These are phyloP conservation scores for Aureobasidium sp. DNA, from an alignment of 2,329 filamentous ascomycete species.

Conservation along the genomic window DNA sequence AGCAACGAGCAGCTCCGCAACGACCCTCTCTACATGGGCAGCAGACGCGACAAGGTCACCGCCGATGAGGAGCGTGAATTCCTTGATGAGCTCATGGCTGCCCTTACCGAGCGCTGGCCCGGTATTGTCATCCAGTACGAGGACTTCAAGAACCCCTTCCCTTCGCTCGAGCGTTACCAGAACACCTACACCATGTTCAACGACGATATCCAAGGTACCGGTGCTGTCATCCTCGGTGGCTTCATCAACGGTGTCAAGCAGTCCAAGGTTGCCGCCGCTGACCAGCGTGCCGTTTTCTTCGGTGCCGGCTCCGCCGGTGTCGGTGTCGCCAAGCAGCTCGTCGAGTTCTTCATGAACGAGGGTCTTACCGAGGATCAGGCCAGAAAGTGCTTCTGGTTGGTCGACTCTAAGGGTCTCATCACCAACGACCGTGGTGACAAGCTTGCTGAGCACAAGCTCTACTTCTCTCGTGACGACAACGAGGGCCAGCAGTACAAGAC, in stretches of 20 bases:
- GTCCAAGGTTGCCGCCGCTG: conserved; percentile 73
- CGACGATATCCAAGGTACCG: conserved; percentile 83
- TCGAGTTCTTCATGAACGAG: conserved; percentile 91
- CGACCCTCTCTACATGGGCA: conserved; percentile 86
- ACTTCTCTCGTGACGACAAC: conserved; percentile 59
- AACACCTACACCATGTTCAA: conserved; percentile 93
- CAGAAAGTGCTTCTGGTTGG: conserved; percentile 88
- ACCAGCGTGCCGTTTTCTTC: conserved; percentile 93
- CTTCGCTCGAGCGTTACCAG: conserved; percentile 82
- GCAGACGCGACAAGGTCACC: conserved; percentile 71
- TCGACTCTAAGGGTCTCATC: conserved; percentile 84
- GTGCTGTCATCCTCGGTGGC: conserved; percentile 85
- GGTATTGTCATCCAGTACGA: conserved; percentile 84
- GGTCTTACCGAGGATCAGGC: conserved; percentile 83
- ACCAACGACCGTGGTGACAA: conserved; percentile 88
- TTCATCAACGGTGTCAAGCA: conserved; percentile 70
- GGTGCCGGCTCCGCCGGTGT: conserved; percentile 93
- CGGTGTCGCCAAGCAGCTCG: conserved; percentile 94
- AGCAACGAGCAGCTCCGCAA: conserved; percentile 56
- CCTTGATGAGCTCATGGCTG: conserved; percentile 95
- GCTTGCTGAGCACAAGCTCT: conserved; percentile 74
- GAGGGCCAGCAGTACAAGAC: conserved; percentile 60
- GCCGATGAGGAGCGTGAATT: conserved; percentile 77
- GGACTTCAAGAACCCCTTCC: conserved; percentile 97
- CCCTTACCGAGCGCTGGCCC: conserved; percentile 68